Evolutionary conservation across 2,329 filamentous ascomycete genomes (phyloP).

Genomic region (Myriosclerotinia duriaeana): DNA sequence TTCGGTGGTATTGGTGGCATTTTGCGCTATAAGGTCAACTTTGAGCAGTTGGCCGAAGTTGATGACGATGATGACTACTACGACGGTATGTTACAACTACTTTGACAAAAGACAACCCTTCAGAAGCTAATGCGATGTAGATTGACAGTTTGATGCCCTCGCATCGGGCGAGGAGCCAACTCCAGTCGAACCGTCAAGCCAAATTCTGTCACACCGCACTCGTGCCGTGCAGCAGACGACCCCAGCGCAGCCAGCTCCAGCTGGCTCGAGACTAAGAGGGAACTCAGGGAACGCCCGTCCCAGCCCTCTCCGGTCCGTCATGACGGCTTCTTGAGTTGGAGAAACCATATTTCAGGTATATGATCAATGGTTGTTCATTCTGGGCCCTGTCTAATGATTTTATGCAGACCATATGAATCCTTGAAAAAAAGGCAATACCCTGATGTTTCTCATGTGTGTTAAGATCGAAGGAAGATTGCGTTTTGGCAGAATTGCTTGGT

Average conservation of each 20-base stretch:
- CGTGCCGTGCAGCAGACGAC: constrained; percentile 45
- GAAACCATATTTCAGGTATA: constrained; percentile 26
- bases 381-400: constrained; percentile 1
- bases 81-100: constrained; percentile 53
- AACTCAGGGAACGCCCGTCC: constrained; percentile 52
- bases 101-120: constrained; percentile 16
- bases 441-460: constrained; percentile 24
- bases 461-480: constrained; percentile 24
- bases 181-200: constrained; percentile 56
- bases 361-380: not conserved
- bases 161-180: constrained; percentile 80
- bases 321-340: constrained; percentile 50
- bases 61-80: constrained; percentile 93
- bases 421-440: constrained; percentile 21
- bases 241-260: constrained; percentile 44
- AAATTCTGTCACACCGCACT: constrained; percentile 46
- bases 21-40: constrained; percentile 99
- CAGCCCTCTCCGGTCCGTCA: constrained; percentile 68
- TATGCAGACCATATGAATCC: constrained; percentile 19
- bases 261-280: constrained; percentile 42
- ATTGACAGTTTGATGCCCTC: constrained; percentile 92
- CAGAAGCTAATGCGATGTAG: constrained; percentile 43
- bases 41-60: constrained; percentile 93
- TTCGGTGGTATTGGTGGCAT: constrained; percentile 98
- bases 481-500: constrained; percentile 24